phyloP scores from a whole-genome alignment of 2,329 filamentous ascomycete genomes.

The Cladophialophora chaetospira region DNA sequence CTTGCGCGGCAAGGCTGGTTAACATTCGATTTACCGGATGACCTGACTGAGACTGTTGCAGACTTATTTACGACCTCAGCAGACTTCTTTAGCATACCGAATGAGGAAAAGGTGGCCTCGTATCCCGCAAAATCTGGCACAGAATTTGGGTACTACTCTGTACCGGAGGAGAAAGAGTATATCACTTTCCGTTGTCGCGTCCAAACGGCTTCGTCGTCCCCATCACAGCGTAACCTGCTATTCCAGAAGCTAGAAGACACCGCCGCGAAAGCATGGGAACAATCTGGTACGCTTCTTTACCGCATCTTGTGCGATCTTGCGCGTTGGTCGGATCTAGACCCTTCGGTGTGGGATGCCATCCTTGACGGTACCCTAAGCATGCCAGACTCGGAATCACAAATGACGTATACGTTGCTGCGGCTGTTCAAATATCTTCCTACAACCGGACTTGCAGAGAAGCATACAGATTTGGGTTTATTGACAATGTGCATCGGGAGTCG shows the following conservation, averaged over 20 bases:
- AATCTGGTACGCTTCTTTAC: slow-evolving; percentile 29
- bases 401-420: slow-evolving; percentile 32
- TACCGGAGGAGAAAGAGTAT: slow-evolving; percentile 36
- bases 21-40: slow-evolving; percentile 11
- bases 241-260: slow-evolving; percentile 7
- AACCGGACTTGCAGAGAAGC: slow-evolving; percentile 31
- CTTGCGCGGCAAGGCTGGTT: slow-evolving; percentile 29
- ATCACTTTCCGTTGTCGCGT: slow-evolving; percentile 33
- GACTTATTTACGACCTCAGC: slow-evolving; percentile 17
- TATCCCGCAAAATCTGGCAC: slow-evolving; percentile 34
- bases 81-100: slow-evolving; percentile 16
- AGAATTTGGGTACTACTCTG: slow-evolving; percentile 35
- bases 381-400: slow-evolving; percentile 19
- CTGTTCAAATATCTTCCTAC: slow-evolving; percentile 35
- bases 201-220: slow-evolving; percentile 1
- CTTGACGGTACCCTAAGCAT: slow-evolving; percentile 30
- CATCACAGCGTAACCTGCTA: not conserved
- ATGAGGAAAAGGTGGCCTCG: slow-evolving; percentile 10
- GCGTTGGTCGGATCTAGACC: slow-evolving; percentile 27
- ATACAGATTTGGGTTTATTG: slow-evolving; percentile 36
- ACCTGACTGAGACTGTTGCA: not conserved
- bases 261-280: slow-evolving; percentile 29
- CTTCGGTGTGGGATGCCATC: slow-evolving; percentile 32
- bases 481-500: slow-evolving; percentile 36
- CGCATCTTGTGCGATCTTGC: slow-evolving; percentile 35